Base-by-base conservation (phyloP, 768 basidiomycete species). In the Basidioascus undulatus region DNA sequence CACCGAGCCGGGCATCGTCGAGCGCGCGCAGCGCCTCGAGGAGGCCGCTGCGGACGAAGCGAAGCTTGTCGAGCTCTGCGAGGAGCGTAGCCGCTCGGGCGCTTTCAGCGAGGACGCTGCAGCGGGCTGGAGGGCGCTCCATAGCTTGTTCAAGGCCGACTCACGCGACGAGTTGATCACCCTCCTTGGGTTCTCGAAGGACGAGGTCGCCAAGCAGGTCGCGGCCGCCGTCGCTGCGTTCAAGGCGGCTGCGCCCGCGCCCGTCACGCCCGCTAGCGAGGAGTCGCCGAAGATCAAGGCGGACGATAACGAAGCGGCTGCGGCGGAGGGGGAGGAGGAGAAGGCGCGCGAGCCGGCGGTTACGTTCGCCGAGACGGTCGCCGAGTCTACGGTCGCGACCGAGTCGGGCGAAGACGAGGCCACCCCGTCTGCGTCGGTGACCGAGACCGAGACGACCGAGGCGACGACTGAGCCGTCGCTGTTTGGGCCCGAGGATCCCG, bases 131-230 rank as follows among this genome's bases (percentile, higher is more conserved):
- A 84, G 76, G 54, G 82, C 84, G 0, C 57, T 94, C n/a, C 49
- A 53, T 21, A 53, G 53, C 20, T 62, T 96, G 20, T 94, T 92
- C 69, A 71, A 72, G 48, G 74, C 83, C 0, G 70, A 87, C 55
- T 84, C 83, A 8, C 64, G 83, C 40, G 80, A 87, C 21, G 84
- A 94, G 58, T 65, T 96, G 5, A 75, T 96, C 37, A 76, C 75
- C 2, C 60, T 94, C 1, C 67, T 98, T 12, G 89, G 87, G 0
- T 94, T 87, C 57, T 87, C 83, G 3, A 87, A 89, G 58, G 69
- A 67, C 9, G 82, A 87, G 47, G 70, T 92, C 15, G 72, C 71
- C 2, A 60, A 64, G 4, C 75, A 74, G 46, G 80, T 94, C 15
- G 71, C 72, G 9, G 75, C 80, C 47, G 83, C 84, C 10, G 69